Evolutionary conservation across 1,139 yeast genomes (phyloP).

Genomic region (Geotrichum europaeum): DNA sequence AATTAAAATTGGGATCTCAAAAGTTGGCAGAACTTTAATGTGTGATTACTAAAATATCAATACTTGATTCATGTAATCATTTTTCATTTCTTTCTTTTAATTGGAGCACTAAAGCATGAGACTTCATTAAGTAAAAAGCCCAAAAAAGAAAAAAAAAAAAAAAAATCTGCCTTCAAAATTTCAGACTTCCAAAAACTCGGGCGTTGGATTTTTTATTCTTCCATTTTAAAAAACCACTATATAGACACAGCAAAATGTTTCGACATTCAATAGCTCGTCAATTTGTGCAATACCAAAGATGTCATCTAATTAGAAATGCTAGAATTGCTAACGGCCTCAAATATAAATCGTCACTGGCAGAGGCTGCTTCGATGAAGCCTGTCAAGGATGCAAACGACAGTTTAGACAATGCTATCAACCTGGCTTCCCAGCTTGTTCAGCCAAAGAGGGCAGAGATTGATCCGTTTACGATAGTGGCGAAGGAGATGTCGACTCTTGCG

Average conservation of each 20-base stretch:
- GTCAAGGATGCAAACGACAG: background rate
- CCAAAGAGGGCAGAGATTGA: constrained; percentile 42
- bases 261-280: background rate
- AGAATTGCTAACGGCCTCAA: background rate
- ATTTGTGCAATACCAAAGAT: background rate
- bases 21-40: too few species aligned
- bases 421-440: constrained; percentile 4
- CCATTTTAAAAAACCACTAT: background rate
- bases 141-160: background rate
- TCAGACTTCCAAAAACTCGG: background rate
- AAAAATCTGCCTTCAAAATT: background rate
- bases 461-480: constrained; percentile 88
- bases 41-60: too few species aligned
- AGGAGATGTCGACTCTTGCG: constrained; percentile 88
- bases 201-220: background rate
- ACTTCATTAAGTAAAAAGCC: background rate
- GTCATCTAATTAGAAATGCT: background rate
- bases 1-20: background rate
- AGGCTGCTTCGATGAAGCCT: constrained; percentile 1
- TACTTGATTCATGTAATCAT: background rate
- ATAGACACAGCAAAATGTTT: background rate
- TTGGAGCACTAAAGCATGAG: background rate
- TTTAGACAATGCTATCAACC: background rate
- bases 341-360: constrained; percentile 3
- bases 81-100: background rate